phyloP scores from a whole-genome alignment of 1,139 yeast species.

The Hyphopichia fennica region DNA sequence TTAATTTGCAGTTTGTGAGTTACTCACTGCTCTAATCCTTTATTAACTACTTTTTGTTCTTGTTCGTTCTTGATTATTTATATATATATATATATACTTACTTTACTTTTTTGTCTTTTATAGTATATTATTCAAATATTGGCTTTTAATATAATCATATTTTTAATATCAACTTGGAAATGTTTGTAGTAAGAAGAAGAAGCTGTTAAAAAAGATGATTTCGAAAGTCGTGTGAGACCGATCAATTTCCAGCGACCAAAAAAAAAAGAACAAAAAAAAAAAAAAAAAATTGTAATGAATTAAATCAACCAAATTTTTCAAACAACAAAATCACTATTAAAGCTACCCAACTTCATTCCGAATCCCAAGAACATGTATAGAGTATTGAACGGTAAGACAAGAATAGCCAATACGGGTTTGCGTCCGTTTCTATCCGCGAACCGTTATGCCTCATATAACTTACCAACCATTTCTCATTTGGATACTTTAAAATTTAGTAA shows the following conservation, averaged over 20 bases:
- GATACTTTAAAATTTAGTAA: constrained; percentile 31
- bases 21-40: no score
- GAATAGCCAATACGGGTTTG: neutral
- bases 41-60: no score
- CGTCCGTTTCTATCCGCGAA: neutral
- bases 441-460: constrained; percentile 21
- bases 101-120: no score
- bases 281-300: neutral
- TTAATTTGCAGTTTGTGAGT: no score
- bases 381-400: neutral
- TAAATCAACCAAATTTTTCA: neutral
- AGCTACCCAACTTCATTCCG: neutral
- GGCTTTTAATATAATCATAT: no score
- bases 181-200: no score
- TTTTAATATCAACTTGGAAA: no score
- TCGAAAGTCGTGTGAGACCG: neutral
- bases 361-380: neutral
- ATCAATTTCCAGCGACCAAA: neutral
- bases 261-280: neutral
- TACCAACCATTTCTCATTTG: constrained; percentile 32
- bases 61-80: no score
- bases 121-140: no score
- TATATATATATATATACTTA: no score
- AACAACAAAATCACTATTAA: neutral
- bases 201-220: no score